These are phyloP conservation scores for Nicotiana rustica DNA, from an alignment of 305 asterid species.

Conservation along the genomic window DNA sequence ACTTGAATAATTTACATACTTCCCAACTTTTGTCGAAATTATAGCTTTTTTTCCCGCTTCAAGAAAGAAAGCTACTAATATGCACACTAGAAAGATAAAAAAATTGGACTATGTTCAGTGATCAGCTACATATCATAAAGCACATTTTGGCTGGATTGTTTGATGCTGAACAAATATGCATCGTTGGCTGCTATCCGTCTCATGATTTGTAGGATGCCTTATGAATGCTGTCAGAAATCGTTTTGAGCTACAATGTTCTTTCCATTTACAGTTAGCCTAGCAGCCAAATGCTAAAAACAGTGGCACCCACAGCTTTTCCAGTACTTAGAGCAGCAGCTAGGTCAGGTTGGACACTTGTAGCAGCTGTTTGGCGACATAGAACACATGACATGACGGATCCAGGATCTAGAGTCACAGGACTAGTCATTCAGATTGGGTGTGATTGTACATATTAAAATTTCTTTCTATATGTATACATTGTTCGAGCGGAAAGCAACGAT, in stretches of 20 bases:
- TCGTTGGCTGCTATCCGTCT: not conserved
- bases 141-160: not conserved
- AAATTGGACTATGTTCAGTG: not conserved
- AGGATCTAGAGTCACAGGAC: conserved; percentile 4
- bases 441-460: not conserved
- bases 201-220: not conserved
- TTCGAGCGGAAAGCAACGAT: not conserved
- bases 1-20: conserved; percentile 11
- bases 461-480: not conserved
- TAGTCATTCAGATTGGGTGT: not conserved
- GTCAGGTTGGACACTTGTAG: conserved; percentile 43
- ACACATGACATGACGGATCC: not conserved
- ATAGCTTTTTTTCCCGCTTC: not conserved
- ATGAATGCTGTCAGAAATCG: not conserved
- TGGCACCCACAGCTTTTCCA: not conserved
- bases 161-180: not conserved
- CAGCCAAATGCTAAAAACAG: conserved; percentile 40
- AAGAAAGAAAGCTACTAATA: not conserved
- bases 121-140: not conserved
- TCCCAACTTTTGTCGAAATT: not conserved
- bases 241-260: not conserved
- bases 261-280: conserved; percentile 39
- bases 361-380: conserved; percentile 20
- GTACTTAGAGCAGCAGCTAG: conserved; percentile 38
- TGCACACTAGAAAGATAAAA: not conserved